phyloP scores from a whole-genome alignment of 2,329 filamentous ascomycete genomes.

The Paecilomyces dactylethromorphus region DNA sequence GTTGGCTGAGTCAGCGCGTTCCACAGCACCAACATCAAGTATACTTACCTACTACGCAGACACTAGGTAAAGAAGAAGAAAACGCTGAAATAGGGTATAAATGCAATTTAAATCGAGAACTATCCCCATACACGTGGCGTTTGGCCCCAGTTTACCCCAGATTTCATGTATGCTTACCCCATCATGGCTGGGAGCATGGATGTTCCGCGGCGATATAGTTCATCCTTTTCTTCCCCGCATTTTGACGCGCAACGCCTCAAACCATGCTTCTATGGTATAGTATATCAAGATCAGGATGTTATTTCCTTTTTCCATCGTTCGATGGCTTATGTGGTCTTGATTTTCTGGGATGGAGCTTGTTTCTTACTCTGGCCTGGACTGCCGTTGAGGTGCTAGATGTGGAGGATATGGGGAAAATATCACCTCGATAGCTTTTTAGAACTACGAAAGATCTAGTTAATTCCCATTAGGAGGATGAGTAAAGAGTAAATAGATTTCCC shows the following conservation, averaged over 20 bases:
- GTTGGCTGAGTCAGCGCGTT: too few relatives aligned
- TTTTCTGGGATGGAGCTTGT: not conserved
- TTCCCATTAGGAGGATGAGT: too few relatives aligned
- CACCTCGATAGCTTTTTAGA: not conserved
- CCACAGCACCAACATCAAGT: too few relatives aligned
- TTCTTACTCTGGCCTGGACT: not conserved
- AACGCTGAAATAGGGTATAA: too few relatives aligned
- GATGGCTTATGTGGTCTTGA: not conserved
- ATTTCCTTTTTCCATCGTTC: not conserved
- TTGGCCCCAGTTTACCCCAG: not conserved
- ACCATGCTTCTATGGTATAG: not conserved
- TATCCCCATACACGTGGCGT: not conserved
- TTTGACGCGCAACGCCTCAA: not conserved
- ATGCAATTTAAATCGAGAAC: not conserved
- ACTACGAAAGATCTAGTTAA: not conserved
- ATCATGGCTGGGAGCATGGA: not conserved
- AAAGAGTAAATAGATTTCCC: not conserved
- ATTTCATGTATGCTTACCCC: not conserved
- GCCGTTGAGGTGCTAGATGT: not conserved
- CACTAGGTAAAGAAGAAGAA: too few relatives aligned
- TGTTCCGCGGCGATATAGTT: not conserved
- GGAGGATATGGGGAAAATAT: not conserved
- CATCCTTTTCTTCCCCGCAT: not conserved
- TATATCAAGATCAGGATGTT: not conserved
- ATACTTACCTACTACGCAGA: too few relatives aligned